Base-by-base conservation (phyloP, 2,329 filamentous ascomycete genomes). In the Diaporthe ilicicola region DNA sequence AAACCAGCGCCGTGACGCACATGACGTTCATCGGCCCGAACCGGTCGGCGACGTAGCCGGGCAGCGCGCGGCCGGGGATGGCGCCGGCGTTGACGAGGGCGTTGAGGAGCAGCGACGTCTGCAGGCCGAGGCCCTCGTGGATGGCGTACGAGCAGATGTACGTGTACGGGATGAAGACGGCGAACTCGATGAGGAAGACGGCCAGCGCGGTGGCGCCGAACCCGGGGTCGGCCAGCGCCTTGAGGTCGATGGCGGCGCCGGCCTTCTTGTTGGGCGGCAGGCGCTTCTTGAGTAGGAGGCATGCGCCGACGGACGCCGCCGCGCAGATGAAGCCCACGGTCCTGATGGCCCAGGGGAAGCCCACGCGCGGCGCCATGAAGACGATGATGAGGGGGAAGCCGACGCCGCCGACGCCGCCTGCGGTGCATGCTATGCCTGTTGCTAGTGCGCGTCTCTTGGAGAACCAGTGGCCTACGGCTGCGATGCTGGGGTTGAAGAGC, bases 1-100 rank as follows among this genome's bases (percentile, higher is more conserved):
- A 86, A 3, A 94, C 81, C 2, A 88, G 79, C 12, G 93, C 86
- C 0, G 92, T 90, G n/a, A 90, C 81, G 72, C 97, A 90, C 82
- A 95, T 93, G 37, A 90, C 89, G 78, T 98, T 98, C 84, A 93
- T 97, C 1, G 94, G 89, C 0, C 95, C 95, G n/a, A 95, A 83
- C 53, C 87, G 87, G 79, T 98, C 95, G 2, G 93, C 92, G 73
- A 93, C 88, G 78, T 92, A 92, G 0, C 95, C 95, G 0, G 94
- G 93, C 1, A 95, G 83, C 77, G 90, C 91, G 46, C 95, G 90
- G 2, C 95, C 95, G 15, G 97, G 82, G 69, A 93, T 91, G 0
- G 91, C 94, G 10, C 91, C 93, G 0, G 90, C 93, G 78, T 97
- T 97, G 78, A 98, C 86, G 73, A 97, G 91, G 12, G 59, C 59